These are phyloP conservation scores for Podospora australis DNA, from an alignment of 495 filamentous ascomycete genomes.

Conservation along the genomic window DNA sequence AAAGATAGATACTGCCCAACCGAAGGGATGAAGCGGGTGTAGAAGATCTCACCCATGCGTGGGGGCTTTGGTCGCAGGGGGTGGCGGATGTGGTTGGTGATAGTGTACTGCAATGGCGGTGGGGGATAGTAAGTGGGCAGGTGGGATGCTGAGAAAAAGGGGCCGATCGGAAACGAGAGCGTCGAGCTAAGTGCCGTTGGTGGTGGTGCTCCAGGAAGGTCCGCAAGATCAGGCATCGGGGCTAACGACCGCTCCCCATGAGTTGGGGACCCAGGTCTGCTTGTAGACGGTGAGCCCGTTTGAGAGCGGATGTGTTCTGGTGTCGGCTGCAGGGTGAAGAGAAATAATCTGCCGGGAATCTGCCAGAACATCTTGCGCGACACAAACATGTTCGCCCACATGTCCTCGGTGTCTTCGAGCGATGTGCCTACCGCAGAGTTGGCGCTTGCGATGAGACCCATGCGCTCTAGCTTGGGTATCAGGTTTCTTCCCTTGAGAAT, in stretches of 20 bases:
- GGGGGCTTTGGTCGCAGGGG: slow-evolving; percentile 85
- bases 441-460: slow-evolving; percentile 73
- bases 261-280: slow-evolving; percentile 55
- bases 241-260: slow-evolving; percentile 29
- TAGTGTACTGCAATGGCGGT: slow-evolving; percentile 69
- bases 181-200: slow-evolving; percentile 29
- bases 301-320: slow-evolving; percentile 42
- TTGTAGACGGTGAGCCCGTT: slow-evolving; percentile 47
- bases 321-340: slow-evolving; percentile 72
- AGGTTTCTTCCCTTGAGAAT: slow-evolving; percentile 76
- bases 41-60: slow-evolving; percentile 81
- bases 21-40: slow-evolving; percentile 78
- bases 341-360: slow-evolving; percentile 74
- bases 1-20: slow-evolving; percentile 83
- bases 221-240: slow-evolving; percentile 20
- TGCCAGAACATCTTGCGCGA: slow-evolving; percentile 86
- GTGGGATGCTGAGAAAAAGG: slow-evolving; percentile 71
- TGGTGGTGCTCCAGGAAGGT: slow-evolving; percentile 23
- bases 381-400: slow-evolving; percentile 78
- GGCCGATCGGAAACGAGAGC: slow-evolving; percentile 44
- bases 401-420: slow-evolving; percentile 54
- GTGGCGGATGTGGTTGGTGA: slow-evolving; percentile 74
- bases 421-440: slow-evolving; percentile 69
- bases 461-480: slow-evolving; percentile 86
- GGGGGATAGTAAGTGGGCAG: slow-evolving; percentile 89